phyloP scores from a whole-genome alignment of 2,329 filamentous ascomycete genomes.

The Cordyceps cicadae region DNA sequence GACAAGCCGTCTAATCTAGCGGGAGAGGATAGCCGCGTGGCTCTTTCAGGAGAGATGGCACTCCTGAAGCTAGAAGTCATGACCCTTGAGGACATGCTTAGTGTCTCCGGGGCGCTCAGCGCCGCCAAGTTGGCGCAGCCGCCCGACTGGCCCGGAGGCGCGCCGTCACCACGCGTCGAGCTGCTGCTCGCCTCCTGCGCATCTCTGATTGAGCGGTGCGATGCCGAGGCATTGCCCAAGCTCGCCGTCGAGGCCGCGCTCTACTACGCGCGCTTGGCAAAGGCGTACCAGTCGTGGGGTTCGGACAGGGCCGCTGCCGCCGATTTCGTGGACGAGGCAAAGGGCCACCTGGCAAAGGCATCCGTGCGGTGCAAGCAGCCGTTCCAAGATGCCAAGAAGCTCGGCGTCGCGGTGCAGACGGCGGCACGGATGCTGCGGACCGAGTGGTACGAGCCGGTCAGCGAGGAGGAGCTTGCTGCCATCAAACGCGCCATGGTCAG shows the following conservation, averaged over 20 bases:
- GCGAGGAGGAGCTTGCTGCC: constrained; percentile 31
- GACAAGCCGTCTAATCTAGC: neutral
- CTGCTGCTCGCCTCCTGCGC: neutral
- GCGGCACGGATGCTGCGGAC: constrained; percentile 20
- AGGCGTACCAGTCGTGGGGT: neutral
- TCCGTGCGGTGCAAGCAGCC: constrained; percentile 7
- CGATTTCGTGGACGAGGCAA: constrained; percentile 8
- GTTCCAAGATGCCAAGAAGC: constrained; percentile 10
- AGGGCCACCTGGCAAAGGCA: constrained; percentile 3
- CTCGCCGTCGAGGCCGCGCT: constrained; percentile 1
- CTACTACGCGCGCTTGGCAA: constrained; percentile 1
- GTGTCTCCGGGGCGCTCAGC: neutral
- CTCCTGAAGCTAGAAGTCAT: constrained; percentile 3
- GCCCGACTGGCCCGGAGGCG: neutral
- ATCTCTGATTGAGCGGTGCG: neutral
- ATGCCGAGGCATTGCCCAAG: neutral
- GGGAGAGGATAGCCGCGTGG: constrained; percentile 9
- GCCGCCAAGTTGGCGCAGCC: neutral
- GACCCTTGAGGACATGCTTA: neutral
- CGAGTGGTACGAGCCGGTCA: constrained; percentile 32
- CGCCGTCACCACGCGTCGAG: neutral
- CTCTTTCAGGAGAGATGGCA: constrained; percentile 4
- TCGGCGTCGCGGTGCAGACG: constrained; percentile 15
- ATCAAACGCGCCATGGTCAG: constrained; percentile 40
- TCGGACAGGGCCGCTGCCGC: neutral